phyloP scores from a whole-genome alignment of 352 stramenopile genomes.

The Pythium volutum region DNA sequence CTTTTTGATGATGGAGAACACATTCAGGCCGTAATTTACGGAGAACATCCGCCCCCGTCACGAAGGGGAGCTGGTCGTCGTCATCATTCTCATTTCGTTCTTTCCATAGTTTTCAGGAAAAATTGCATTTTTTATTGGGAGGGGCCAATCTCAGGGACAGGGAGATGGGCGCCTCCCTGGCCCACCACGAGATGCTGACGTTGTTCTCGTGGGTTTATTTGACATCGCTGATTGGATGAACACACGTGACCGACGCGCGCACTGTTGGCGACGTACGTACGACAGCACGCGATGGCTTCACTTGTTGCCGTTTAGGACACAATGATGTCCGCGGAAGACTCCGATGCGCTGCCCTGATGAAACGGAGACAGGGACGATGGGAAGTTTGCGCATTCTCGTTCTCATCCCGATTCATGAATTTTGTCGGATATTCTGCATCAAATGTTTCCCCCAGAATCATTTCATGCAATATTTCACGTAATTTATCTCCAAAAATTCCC shows the following conservation, averaged over 20 bases:
- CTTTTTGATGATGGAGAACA: background rate
- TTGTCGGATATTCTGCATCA: background rate
- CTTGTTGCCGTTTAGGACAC: background rate
- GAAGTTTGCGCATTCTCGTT: background rate
- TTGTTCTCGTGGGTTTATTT: background rate
- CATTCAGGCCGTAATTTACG: constrained; percentile 6
- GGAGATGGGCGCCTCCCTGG: too few species aligned
- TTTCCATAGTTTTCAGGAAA: background rate
- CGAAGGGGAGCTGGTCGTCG: background rate
- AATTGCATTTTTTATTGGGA: background rate
- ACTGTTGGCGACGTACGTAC: background rate
- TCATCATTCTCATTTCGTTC: too few species aligned
- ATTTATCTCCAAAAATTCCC: too few species aligned
- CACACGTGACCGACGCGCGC: background rate
- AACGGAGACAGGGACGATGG: background rate
- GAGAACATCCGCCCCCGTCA: background rate
- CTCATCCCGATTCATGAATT: background rate
- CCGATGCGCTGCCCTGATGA: too few species aligned
- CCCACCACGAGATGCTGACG: too few species aligned
- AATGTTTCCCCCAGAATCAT: background rate
- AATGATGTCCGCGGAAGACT: too few species aligned
- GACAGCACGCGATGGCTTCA: background rate
- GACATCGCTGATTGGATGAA: background rate
- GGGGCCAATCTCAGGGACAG: too few species aligned
- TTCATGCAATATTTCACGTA: too few species aligned